Conservation (phyloP, 169 alveolate genomes). For the Plasmodium sp. region DNA sequence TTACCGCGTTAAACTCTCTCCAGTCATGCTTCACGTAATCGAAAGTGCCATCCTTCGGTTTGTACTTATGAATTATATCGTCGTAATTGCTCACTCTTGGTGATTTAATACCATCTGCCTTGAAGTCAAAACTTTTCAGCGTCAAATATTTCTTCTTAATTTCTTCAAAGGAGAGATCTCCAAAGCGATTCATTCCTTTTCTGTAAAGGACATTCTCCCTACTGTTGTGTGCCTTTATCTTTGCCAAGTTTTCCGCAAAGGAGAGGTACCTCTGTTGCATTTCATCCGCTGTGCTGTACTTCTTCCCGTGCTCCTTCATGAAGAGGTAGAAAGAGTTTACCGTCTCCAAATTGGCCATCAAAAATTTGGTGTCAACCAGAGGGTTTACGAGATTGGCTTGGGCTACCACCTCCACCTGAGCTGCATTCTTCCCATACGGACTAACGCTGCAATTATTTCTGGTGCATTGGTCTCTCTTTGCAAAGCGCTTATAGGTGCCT, state of each 20-base stretch:
- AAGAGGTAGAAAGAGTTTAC: conserved; percentile 59
- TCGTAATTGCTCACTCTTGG: background rate
- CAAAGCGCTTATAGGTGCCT: background rate
- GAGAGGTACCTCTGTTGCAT: conserved; percentile 36
- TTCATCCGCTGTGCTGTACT: conserved; percentile 22
- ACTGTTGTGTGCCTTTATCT: conserved; percentile 62
- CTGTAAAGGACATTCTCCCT: conserved; percentile 16
- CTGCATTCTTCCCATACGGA: background rate
- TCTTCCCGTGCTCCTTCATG: conserved; percentile 2
- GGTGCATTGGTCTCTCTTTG: background rate
- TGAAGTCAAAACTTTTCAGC: background rate
- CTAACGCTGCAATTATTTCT: background rate
- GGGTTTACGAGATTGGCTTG: background rate
- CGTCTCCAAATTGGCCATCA: conserved; percentile 54
- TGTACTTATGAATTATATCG: conserved; percentile 9
- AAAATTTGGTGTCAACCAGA: background rate
- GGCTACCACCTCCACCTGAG: background rate
- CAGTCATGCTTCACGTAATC: conserved; percentile 73
- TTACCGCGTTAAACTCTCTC: conserved; percentile 79
- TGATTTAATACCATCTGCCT: background rate
- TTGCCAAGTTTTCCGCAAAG: conserved; percentile 37
- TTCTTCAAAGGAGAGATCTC: conserved; percentile 75
- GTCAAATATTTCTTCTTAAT: conserved; percentile 16
- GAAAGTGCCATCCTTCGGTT: background rate
- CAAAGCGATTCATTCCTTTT: conserved; percentile 70